Base-by-base conservation (phyloP, 352 stramenopile genomes). In the Phytophthora vignae region DNA sequence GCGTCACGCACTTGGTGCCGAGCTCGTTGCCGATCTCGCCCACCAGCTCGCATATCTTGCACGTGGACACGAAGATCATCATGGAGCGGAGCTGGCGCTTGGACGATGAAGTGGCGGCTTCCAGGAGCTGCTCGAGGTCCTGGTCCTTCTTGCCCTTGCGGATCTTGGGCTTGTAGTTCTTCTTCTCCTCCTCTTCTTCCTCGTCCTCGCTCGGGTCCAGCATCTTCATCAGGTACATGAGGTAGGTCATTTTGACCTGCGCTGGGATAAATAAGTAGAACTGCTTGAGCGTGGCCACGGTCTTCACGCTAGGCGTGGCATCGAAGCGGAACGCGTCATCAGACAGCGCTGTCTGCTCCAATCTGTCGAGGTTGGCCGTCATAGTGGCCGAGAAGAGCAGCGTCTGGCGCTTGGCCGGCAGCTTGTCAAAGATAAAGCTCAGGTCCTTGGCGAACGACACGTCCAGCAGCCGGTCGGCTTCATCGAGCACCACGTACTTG, bases 1-100 rank as follows among this genome's bases (percentile, higher is more conserved):
- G 82, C 40, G 92, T 95, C 17, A 99, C 95, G 77, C 96, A 98
- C 25, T 95, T 83, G 11, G 98, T 91, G 55, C 93, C 88, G 22
- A 99, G 78, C 76, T 99, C 87, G 21, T 87, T 83, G 17, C 99
- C 85, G 54, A 99, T 97, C 56, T 98, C 97, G 33, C 94, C 96
- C 14, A 99, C 81, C 25, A 99, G 82, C 57, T 98, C 95, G 61
- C 91, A 98, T 77, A 93, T 91, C 71, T 99, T 95, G 79, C 97
- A 99, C 17, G 97, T 99, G 33, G 95, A 91, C 10, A 99, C 96
- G 76, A 99, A 99, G 55, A 99, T 94, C 75, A 99, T 99, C 70
- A 97, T 95, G 19, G 91, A 97, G 11, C 74, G 82, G 61, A 84
- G 60, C 38, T 81, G 81, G 15, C 67, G 76, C 27, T 81, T 79